Base-by-base conservation (phyloP, 306 rosid genomes). In the Quercus aquifolioides region DNA sequence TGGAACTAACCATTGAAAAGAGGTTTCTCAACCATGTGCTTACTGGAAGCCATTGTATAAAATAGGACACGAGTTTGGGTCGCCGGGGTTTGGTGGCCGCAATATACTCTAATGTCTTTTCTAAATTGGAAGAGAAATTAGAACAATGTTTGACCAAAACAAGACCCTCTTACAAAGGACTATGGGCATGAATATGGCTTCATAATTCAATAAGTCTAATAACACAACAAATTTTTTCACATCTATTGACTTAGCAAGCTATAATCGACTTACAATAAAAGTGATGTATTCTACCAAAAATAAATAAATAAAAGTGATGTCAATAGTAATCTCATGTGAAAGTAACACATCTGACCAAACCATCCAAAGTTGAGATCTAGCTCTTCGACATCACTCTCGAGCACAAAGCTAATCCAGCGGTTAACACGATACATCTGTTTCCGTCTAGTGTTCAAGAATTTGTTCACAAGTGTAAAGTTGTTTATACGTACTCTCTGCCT, bases 341-440 rank as follows among this genome's bases (percentile, higher is more conserved):
- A 1, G 9, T 86, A 86, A 69, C 63, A 19, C 20, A 17, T 31
- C 3, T 35, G 55, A 15, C 18, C 35, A 38, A 38, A 38, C 54
- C 15, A 11, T 11, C 1, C 15, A 46, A 80, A 76, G 51, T 20
- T n/a, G n/a, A 85, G 77, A 11, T 86, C 19, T 0, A 83, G 82
- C 19, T 80, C 83, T 31, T 55, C 30, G 20, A 83, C 73, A 20
- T 77, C 17, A 35, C 74, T 62, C 75, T 80, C 76, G 63, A 75
- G 14, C n/a, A 63, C 83, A 67, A 79, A 80, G 54, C 63, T 69
- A 33, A 86, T 20, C 89, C 89, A 82, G 51, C 15, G n/a, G 79
- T 82, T 76, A 75, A 83, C 28, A 72, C 80, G 20, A 51, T 5
- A 31, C 10, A 51, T 43, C 3, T 10, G 11, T 20, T 56, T 14